These are phyloP conservation scores for Pittosporum tobira DNA, from an alignment of 129 eudicot genomes.

Conservation along the genomic window DNA sequence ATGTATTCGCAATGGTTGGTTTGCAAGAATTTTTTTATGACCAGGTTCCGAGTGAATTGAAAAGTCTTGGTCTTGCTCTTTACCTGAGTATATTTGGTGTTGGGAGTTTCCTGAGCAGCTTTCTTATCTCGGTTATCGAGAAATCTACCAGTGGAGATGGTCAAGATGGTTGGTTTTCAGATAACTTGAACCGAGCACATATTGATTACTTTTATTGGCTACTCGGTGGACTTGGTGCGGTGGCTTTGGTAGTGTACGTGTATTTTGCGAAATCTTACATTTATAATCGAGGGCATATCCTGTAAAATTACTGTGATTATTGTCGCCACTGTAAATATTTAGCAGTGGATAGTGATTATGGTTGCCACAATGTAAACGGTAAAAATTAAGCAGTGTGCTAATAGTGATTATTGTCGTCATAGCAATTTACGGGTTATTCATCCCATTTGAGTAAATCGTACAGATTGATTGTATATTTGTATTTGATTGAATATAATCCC, in stretches of 20 bases:
- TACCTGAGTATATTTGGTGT: slow-evolving; percentile 47
- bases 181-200: slow-evolving; percentile 58
- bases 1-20: slow-evolving; percentile 52
- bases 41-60: slow-evolving; percentile 51
- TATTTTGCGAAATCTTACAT: slow-evolving; percentile 42
- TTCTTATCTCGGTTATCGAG: slow-evolving; percentile 41
- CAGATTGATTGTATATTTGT: too few species aligned
- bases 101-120: slow-evolving; percentile 58
- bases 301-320: too few species aligned
- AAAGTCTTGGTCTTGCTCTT: slow-evolving; percentile 48
- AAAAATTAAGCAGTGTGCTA: too few species aligned
- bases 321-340: too few species aligned
- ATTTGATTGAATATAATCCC: too few species aligned
- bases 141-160: slow-evolving; percentile 29
- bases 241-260: slow-evolving; percentile 29
- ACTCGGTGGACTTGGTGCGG: slow-evolving; percentile 47
- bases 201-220: slow-evolving; percentile 69
- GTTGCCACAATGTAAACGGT: too few species aligned
- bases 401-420: too few species aligned
- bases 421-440: too few species aligned
- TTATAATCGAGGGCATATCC: too few species aligned
- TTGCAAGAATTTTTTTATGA: slow-evolving; percentile 75
- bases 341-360: too few species aligned
- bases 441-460: too few species aligned
- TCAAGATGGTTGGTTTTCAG: slow-evolving; percentile 55